Conservation (phyloP, 768 basidiomycete genomes). For the Suillus lakei region DNA sequence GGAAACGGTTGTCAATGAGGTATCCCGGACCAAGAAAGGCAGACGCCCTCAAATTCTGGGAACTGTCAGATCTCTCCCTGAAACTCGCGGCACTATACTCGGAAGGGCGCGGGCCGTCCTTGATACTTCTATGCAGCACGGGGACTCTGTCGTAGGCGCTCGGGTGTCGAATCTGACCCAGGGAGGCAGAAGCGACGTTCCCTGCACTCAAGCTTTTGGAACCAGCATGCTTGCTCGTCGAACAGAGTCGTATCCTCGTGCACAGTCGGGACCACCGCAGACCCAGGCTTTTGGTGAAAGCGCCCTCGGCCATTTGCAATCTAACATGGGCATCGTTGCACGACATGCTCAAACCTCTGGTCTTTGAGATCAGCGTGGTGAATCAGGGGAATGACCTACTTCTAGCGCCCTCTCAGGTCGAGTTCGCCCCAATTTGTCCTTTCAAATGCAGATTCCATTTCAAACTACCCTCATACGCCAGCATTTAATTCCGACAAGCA, state of each 20-base stretch:
- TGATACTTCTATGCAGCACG: slow-evolving; percentile 11
- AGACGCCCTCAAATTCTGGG: slow-evolving; percentile 42
- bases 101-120: slow-evolving; percentile 44
- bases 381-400: neutral
- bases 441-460: neutral
- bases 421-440: neutral
- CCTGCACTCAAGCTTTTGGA: slow-evolving; percentile 38
- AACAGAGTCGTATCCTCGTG: neutral
- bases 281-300: slow-evolving; percentile 50
- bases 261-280: slow-evolving; percentile 18
- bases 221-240: slow-evolving; percentile 32
- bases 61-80: slow-evolving; percentile 50
- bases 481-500: neutral
- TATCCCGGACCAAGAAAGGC: slow-evolving; percentile 49
- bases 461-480: neutral
- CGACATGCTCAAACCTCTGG: neutral
- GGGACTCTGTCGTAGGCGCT: neutral
- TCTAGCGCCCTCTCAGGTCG: neutral
- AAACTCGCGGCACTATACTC: slow-evolving; percentile 50
- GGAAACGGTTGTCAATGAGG: slow-evolving; percentile 55
- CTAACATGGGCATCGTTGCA: neutral
- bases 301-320: slow-evolving; percentile 28
- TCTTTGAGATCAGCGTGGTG: neutral
- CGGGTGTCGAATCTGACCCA: slow-evolving; percentile 13
- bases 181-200: slow-evolving; percentile 13